Percentiles rank a stretch among this genome's conserved stretches.
Conservation (phyloP, 2,329 filamentous ascomycete species). For the Aureobasidium zeae region DNA sequence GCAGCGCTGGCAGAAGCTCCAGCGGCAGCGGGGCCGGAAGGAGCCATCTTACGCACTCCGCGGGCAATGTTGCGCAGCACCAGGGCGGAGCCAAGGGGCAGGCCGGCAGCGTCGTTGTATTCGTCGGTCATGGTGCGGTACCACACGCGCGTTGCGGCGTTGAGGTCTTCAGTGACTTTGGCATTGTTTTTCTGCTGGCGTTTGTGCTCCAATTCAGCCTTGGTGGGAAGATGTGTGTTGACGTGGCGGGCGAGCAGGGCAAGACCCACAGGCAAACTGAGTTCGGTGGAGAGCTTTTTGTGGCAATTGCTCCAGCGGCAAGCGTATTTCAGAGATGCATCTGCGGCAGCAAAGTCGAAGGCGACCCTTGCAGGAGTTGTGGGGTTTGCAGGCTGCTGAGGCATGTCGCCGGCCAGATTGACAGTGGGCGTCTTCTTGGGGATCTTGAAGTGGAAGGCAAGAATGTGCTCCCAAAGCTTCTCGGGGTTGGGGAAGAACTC, state of each 20-base stretch:
- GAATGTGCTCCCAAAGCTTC: constrained; percentile 63
- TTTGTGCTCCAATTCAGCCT: constrained; percentile 22
- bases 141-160: constrained; percentile 24
- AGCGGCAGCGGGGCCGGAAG: constrained; percentile 15
- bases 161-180: constrained; percentile 11
- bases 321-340: constrained; percentile 37
- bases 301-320: constrained; percentile 62
- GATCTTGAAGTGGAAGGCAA: constrained; percentile 53
- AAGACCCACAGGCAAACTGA: constrained; percentile 24
- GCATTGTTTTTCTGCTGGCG: constrained; percentile 23
- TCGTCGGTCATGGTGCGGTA: constrained; percentile 43
- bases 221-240: constrained; percentile 56
- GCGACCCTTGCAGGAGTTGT: neutral
- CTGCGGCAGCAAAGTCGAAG: constrained; percentile 26
- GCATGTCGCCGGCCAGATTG: constrained; percentile 5
- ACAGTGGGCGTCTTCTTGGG: constrained; percentile 40
- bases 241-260: constrained; percentile 43
- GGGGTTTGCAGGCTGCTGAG: neutral
- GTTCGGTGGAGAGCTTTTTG: constrained; percentile 39
- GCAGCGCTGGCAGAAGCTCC: constrained; percentile 14
- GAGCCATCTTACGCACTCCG: constrained; percentile 30
- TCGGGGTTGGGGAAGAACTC: constrained; percentile 54
- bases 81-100: constrained; percentile 67
- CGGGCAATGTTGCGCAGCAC: constrained; percentile 69
- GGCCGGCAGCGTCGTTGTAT: constrained; percentile 55